phyloP scores from a whole-genome alignment of 495 filamentous ascomycete genomes.

The Xylaria acuta region DNA sequence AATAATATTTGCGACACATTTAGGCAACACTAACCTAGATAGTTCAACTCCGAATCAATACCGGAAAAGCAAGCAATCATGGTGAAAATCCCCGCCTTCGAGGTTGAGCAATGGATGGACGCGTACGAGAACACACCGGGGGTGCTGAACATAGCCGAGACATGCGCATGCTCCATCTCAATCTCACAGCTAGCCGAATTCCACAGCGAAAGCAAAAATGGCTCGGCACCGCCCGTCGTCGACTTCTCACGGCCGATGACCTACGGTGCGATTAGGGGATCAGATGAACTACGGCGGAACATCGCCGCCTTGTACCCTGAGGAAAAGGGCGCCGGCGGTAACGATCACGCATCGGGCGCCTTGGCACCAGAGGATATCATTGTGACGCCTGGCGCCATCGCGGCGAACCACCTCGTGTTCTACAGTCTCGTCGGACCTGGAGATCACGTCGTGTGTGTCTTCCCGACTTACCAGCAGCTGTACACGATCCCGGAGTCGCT shows the following conservation, averaged over 20 bases:
- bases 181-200: conserved; percentile 69
- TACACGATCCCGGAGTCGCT: conserved; percentile 78
- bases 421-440: conserved; percentile 79
- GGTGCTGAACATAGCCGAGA: conserved; percentile 86
- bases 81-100: conserved; percentile 75
- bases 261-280: conserved; percentile 77
- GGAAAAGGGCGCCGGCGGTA: conserved; percentile 40
- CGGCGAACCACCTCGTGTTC: conserved; percentile 79
- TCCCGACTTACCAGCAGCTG: conserved; percentile 89
- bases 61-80: conserved; percentile 48
- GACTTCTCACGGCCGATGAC: conserved; percentile 61
- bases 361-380: conserved; percentile 68
- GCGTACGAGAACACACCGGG: conserved; percentile 71
- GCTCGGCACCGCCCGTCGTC: conserved; percentile 32
- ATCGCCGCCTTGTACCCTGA: conserved; percentile 69
- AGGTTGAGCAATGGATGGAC: conserved; percentile 96
- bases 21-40: neutral
- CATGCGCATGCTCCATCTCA: conserved; percentile 83
- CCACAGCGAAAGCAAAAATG: conserved; percentile 56
- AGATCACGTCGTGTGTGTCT: conserved; percentile 89
- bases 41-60: neutral
- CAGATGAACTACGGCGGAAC: conserved; percentile 64
- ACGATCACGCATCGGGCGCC: conserved; percentile 50
- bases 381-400: conserved; percentile 82
- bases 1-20: neutral